Conservation (phyloP, 176 grass and related monocot species). For the Cocos nucifera region DNA sequence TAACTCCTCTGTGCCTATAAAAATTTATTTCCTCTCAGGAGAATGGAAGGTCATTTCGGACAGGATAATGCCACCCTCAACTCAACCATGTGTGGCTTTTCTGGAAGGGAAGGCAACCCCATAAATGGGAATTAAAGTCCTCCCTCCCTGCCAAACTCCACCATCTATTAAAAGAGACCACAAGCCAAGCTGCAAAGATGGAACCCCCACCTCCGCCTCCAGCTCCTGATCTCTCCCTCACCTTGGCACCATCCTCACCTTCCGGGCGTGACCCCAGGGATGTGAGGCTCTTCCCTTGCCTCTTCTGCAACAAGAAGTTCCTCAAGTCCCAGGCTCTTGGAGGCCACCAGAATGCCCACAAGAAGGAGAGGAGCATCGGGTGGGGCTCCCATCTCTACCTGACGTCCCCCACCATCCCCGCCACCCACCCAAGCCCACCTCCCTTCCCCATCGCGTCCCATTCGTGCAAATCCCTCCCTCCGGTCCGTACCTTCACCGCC, state of each 20-base stretch:
- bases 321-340: conserved; percentile 87
- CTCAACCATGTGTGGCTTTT: too few species aligned
- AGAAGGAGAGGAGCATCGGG: conserved; percentile 78
- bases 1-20: too few species aligned
- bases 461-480: conserved; percentile 22
- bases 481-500: not conserved
- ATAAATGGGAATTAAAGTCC: too few species aligned
- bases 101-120: too few species aligned
- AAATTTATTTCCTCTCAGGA: too few species aligned
- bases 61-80: too few species aligned
- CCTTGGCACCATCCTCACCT: conserved; percentile 32
- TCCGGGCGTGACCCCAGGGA: conserved; percentile 17
- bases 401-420: not conserved
- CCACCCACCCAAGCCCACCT: conserved; percentile 3
- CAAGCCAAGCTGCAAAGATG: too few species aligned
- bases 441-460: conserved; percentile 42
- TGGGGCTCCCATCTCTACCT: conserved; percentile 79
- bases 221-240: conserved; percentile 42
- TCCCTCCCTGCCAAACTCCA: too few species aligned
- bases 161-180: too few species aligned
- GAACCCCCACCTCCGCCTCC: conserved; percentile 9
- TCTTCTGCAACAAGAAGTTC: conserved; percentile 99
- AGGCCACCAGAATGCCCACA: conserved; percentile 93
- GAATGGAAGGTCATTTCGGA: too few species aligned
- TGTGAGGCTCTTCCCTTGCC: conserved; percentile 83